Percentiles rank a stretch among this genome's conserved stretches.
These are phyloP conservation scores for Saturnispora galanensis DNA, from an alignment of 805 yeast genomes.

Conservation along the genomic window DNA sequence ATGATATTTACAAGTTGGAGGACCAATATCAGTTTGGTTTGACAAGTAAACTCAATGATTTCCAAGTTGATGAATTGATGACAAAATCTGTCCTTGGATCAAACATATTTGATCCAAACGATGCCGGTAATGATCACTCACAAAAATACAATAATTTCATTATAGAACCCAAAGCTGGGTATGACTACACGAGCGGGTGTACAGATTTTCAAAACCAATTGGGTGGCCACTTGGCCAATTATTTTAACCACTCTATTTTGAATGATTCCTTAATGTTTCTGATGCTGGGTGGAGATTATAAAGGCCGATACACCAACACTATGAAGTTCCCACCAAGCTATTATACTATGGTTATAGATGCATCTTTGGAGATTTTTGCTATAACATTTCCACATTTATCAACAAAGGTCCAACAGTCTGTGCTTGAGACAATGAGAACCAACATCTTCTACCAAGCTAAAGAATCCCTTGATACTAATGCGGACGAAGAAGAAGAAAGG, in stretches of 20 bases:
- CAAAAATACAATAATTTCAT: conserved; percentile 20
- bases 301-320: conserved; percentile 28
- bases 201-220: conserved; percentile 25
- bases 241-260: conserved; percentile 32
- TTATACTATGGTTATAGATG: conserved; percentile 54
- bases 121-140: conserved; percentile 21
- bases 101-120: background rate
- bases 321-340: conserved; percentile 32
- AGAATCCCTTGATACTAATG: conserved; percentile 11
- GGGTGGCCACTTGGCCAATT: conserved; percentile 27
- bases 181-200: background rate
- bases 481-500: conserved; percentile 10
- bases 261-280: conserved; percentile 33
- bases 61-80: conserved; percentile 25
- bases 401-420: conserved; percentile 72
- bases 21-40: conserved; percentile 35
- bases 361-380: conserved; percentile 69
- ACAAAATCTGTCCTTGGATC: conserved; percentile 14
- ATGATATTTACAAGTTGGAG: conserved; percentile 26
- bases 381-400: conserved; percentile 61
- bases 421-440: conserved; percentile 70
- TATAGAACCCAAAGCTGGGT: conserved; percentile 8
- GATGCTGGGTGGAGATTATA: conserved; percentile 18
- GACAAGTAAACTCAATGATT: conserved; percentile 31
- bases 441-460: conserved; percentile 34